Evolutionary conservation across 441 rosid genomes (phyloP), one percentile per base, ranked within the genome.

Genomic region (Manihot esculenta): DNA sequence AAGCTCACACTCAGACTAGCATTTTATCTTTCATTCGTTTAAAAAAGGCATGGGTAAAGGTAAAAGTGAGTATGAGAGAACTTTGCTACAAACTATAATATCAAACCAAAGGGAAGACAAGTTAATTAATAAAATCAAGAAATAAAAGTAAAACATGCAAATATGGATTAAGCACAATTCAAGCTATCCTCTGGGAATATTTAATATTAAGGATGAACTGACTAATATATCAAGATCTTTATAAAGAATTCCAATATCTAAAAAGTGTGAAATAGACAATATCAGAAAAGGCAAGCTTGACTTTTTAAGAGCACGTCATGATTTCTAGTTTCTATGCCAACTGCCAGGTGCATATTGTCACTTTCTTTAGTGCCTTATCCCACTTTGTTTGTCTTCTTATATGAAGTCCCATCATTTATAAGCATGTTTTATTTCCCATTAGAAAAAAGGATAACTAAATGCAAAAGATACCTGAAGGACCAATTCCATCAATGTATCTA

Each of bases 401-500:
- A 64, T 66, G 18, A 12, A 62, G 72, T 69, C 18, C 20, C 35
- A 55, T 30, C 4, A 74, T 70, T 80, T 44, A 66, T 30, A 53
- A 70, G n/a, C 57, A 54, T 20, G 42, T 45, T 44, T 33, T 59
- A 62, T 9, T 72, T 58, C 38, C 61, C 21, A 70, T 35, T 21
- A 51, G 64, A n/a, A n/a, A 68, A 58, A 64, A 13, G 10, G 17
- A 67, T 30, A 59, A 50, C 47, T 49, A 68, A 72, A 65, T 66
- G 60, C 13, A 15, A 71, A 60, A 68, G 71, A 56, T 89, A 95
- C 99, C 99, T 79, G 96, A 82, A 84, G 97, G 98, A 49, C 96
- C 93, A 74, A 73, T 72, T 61, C 98, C 99, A 81, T 95, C 99
- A 62, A 91, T 82, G 77, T 84, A 85, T 81, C 86, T 86, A 74